Percentiles rank a stretch among this genome's conserved stretches.
Conservation (phyloP, 768 basidiomycete species). For the Lactarius deliciosus region DNA sequence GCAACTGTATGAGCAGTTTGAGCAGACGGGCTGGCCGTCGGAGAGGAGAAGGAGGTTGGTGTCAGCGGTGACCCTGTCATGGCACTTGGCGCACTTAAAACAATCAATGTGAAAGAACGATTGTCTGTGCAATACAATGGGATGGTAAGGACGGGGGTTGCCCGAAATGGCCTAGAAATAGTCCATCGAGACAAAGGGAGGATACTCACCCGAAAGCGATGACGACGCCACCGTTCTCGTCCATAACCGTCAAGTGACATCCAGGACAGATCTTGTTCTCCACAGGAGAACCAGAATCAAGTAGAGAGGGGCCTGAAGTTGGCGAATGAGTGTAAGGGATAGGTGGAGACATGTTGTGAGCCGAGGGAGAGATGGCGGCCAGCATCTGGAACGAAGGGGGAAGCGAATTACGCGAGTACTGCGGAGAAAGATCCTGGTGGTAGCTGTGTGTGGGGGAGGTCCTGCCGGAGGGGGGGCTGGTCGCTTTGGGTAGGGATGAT, state of each 20-base stretch:
- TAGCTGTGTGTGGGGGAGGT: not conserved
- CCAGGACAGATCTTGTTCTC: conserved; percentile 76
- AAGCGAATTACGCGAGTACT: not conserved
- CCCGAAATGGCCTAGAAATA: not conserved
- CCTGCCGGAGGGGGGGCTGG: not conserved
- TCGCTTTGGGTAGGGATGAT: conserved; percentile 15
- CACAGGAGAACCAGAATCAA: conserved; percentile 27
- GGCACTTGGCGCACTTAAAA: conserved; percentile 97
- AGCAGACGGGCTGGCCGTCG: conserved; percentile 96
- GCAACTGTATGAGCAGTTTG: conserved; percentile 92
- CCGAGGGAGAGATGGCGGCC: conserved; percentile 19
- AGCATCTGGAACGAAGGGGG: conserved; percentile 15
- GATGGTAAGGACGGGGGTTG: not conserved
- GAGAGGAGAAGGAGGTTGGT: conserved; percentile 96
- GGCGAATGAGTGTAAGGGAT: conserved; percentile 21
- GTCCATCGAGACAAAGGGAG: conserved; percentile 1
- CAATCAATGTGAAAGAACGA: conserved; percentile 94
- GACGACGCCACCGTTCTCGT: conserved; percentile 80
- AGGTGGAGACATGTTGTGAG: conserved; percentile 21
- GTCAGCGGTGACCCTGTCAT: conserved; percentile 89
- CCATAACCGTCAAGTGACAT: conserved; percentile 77
- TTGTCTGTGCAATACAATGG: conserved; percentile 51
- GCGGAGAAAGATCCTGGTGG: not conserved
- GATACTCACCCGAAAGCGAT: conserved; percentile 85
- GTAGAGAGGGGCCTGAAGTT: conserved; percentile 4